Conservation (phyloP, 306 rosid species). For the Alnus glutinosa region DNA sequence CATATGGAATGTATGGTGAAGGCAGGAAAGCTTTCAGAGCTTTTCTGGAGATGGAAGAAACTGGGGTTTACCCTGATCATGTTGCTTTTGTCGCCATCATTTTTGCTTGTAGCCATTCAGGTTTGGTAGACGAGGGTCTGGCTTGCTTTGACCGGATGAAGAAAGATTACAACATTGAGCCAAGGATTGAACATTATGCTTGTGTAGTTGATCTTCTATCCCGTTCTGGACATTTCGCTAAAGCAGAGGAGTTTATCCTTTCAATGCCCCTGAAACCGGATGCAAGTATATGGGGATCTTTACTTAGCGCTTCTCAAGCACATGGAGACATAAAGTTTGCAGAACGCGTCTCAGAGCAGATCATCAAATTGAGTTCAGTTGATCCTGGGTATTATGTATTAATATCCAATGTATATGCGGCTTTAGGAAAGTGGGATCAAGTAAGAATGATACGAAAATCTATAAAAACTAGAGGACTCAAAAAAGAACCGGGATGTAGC, state of each 20-base stretch:
- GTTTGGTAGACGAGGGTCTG: conserved; percentile 66
- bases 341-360: conserved; percentile 41
- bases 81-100: conserved; percentile 59
- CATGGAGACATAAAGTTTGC: conserved; percentile 50
- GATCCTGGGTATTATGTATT: conserved; percentile 47
- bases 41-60: conserved; percentile 52
- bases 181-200: conserved; percentile 54
- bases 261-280: conserved; percentile 57
- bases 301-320: conserved; percentile 70
- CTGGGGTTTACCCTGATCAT: conserved; percentile 51
- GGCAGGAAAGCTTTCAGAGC: conserved; percentile 54
- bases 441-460: conserved; percentile 45
- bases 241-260: conserved; percentile 55
- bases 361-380: conserved; percentile 37
- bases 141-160: conserved; percentile 58
- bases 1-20: conserved; percentile 66
- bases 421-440: conserved; percentile 69
- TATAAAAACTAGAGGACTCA: conserved; percentile 48
- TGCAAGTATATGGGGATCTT: conserved; percentile 51
- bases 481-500: conserved; percentile 74
- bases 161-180: conserved; percentile 52
- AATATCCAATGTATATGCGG: conserved; percentile 60
- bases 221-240: conserved; percentile 54
- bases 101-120: conserved; percentile 69
- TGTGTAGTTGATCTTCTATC: conserved; percentile 70